phyloP scores from a whole-genome alignment of 768 basidiomycete species.

The Rhizopogon rudus region DNA sequence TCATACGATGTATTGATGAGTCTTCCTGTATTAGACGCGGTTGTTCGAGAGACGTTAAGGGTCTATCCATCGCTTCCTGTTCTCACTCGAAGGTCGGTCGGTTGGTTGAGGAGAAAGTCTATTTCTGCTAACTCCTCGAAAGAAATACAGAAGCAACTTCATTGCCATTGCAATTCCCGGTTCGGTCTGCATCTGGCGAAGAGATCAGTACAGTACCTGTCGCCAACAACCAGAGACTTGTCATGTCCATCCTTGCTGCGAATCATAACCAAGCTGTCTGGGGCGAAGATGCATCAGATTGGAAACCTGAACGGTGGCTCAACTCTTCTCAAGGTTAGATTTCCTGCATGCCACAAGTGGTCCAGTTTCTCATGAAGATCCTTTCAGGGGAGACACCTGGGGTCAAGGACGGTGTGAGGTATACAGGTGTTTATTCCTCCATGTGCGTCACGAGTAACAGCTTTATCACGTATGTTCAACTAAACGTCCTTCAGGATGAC shows the following conservation, averaged over 20 bases:
- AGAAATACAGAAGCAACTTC: conserved; percentile 35
- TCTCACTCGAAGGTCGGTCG: conserved; percentile 35
- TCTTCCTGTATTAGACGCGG: conserved; percentile 33
- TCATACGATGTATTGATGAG: conserved; percentile 34
- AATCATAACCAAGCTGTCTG: conserved; percentile 41
- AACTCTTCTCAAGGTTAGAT: not conserved
- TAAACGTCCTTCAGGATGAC: conserved; percentile 31
- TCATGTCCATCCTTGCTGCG: conserved; percentile 36
- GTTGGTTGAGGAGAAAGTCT: conserved; percentile 10
- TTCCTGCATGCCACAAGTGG: too few species aligned
- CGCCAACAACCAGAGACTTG: conserved; percentile 32
- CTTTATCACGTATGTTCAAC: not conserved
- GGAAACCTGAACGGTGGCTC: conserved; percentile 47
- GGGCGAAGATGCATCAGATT: conserved; percentile 36
- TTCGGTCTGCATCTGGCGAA: conserved; percentile 8
- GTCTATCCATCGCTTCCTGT: conserved; percentile 36
- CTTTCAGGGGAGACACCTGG: not conserved
- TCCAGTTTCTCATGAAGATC: too few species aligned
- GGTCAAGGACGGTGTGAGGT: conserved; percentile 9
- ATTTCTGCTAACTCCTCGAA: too few species aligned
- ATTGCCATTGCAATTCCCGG: conserved; percentile 27
- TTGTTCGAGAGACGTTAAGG: conserved; percentile 37
- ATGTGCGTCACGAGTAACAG: conserved; percentile 28
- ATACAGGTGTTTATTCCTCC: conserved; percentile 40
- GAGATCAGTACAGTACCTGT: conserved; percentile 21